Base-by-base conservation (phyloP, 2,329 filamentous ascomycete species). In the Monosporascus ibericus region DNA sequence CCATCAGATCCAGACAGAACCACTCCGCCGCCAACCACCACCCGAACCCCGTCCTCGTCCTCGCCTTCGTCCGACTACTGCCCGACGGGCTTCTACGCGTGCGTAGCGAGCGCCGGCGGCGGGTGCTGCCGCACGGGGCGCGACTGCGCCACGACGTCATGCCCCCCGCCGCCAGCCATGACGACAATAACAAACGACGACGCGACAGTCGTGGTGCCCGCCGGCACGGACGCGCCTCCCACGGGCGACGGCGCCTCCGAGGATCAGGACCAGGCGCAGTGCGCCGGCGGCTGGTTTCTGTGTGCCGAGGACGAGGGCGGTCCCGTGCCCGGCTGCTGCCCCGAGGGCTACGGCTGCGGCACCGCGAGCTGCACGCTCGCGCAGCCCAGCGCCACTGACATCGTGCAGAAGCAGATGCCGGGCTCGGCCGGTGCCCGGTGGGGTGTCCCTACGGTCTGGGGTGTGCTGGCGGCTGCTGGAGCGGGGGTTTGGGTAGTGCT, bases 61-160 rank as follows among this genome's bases (percentile, higher is more conserved):
- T 8, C 42, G 14, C n/a, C 42, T 14, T 65, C 74, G 1, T 59
- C 67, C 17, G 69, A 69, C 34, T 75, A 79, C 61, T 97, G 92
- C 62, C 92, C 92, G 0, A 92, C 86, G 0, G 92, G 92, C 2
- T 97, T 92, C 75, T 97, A 97, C 69, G 86, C 90, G 48, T 97
- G 92, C 70, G 82, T 86, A 2, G 92, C 92, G 2, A 84, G 85
- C 54, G 90, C 92, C 54, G 90, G 88, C 15, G 90, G 90, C 20
- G 81, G 81, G 2, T 97, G 92, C 73, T 97, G 92, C 72, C 87
- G 88, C 52, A 91, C 90, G 0, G 92, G 90, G 2, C 83, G 92
- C 20, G 81, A 95, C 71, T 97, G 92, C 71, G 82, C 87, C 54
- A 87, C 85, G 0, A 88, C 87, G 0, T 88, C 86, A 6, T 97